Percentiles rank a stretch among this genome's conserved stretches.
Conservation (phyloP, 2,329 filamentous ascomycete genomes). For the Ophiostoma angusticollis region DNA sequence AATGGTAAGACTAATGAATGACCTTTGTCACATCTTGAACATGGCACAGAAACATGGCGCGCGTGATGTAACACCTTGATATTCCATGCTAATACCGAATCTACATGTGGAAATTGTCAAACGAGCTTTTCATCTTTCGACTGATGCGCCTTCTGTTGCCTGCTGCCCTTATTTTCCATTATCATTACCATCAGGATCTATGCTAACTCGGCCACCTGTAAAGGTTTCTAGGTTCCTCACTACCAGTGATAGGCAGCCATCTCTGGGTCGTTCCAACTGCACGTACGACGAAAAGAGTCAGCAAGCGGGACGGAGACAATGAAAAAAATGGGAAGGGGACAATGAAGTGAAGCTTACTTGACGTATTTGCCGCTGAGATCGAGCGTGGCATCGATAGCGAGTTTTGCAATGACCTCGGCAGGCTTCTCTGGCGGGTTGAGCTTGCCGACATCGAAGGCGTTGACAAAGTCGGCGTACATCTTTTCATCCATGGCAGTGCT, state of each 20-base stretch:
- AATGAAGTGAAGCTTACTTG: conserved; percentile 36
- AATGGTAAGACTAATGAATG: conserved; percentile 10
- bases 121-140: conserved; percentile 76
- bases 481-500: conserved; percentile 35
- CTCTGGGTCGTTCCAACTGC: conserved; percentile 40
- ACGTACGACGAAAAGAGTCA: not conserved
- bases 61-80: conserved; percentile 52
- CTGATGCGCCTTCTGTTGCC: conserved; percentile 40
- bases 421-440: conserved; percentile 74
- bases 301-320: too few relatives aligned
- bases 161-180: conserved; percentile 13
- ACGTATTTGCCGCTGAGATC: conserved; percentile 67
- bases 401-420: conserved; percentile 70
- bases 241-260: conserved; percentile 30
- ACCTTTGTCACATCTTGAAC: not conserved
- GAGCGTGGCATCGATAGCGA: conserved; percentile 52
- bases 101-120: conserved; percentile 50
- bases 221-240: not conserved
- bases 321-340: conserved; percentile 10
- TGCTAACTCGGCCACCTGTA: too few relatives aligned
- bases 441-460: conserved; percentile 55
- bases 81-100: conserved; percentile 73
- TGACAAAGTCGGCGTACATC: conserved; percentile 55
- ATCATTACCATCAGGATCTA: conserved; percentile 1
- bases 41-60: conserved; percentile 19